These are phyloP conservation scores for Boletus insuetus DNA, from an alignment of 768 basidiomycete genomes.

Conservation along the genomic window DNA sequence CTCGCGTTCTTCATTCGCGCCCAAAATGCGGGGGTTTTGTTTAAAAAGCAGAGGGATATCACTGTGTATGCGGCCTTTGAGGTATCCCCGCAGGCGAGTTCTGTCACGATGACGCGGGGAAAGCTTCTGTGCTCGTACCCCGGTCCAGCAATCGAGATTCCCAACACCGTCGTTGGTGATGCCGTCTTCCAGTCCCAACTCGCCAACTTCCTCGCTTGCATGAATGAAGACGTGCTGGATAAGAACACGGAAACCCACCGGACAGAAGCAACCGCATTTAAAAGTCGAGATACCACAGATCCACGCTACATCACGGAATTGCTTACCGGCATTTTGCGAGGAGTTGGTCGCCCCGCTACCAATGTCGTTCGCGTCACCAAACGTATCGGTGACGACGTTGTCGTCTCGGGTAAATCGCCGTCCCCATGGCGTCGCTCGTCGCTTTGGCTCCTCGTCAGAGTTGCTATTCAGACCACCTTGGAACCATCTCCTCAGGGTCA, in stretches of 20 bases:
- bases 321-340: constrained; percentile 42
- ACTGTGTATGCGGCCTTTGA: constrained; percentile 34
- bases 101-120: constrained; percentile 36
- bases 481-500: constrained; percentile 1
- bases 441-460: constrained; percentile 36
- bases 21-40: constrained; percentile 48
- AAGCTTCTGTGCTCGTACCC: constrained; percentile 46
- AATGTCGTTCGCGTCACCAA: constrained; percentile 26
- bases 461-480: constrained; percentile 33
- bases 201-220: constrained; percentile 35
- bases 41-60: constrained; percentile 23
- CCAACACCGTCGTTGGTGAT: constrained; percentile 26
- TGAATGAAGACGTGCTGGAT: constrained; percentile 32
- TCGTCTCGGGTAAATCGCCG: constrained; percentile 12
- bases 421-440: constrained; percentile 37
- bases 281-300: constrained; percentile 23
- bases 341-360: constrained; percentile 18
- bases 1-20: constrained; percentile 37
- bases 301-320: constrained; percentile 46
- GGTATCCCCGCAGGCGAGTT: constrained; percentile 33
- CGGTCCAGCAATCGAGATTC: constrained; percentile 39
- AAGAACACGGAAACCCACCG: too few species aligned
- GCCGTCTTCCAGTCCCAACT: constrained; percentile 34
- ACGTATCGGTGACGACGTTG: constrained; percentile 31
- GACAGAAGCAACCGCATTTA: too few species aligned